A percentile compares a stretch with the other conserved stretches of the same genome.
These are phyloP conservation scores for Hippophae gyantsensis DNA, from an alignment of 306 rosid genomes.

Conservation along the genomic window DNA sequence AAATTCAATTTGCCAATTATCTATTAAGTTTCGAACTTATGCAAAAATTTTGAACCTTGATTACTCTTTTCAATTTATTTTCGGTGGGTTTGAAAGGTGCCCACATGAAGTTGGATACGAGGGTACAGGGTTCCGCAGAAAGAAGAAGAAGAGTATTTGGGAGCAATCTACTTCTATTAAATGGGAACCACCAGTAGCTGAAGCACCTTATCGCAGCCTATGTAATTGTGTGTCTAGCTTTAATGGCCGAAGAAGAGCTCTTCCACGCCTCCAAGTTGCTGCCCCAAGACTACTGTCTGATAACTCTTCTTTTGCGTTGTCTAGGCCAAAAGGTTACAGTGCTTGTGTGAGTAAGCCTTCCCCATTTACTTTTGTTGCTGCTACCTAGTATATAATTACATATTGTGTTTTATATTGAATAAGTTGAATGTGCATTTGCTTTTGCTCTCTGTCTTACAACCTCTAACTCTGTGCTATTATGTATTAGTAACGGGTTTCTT, in stretches of 20 bases:
- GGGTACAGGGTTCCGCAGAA: constrained; percentile 34
- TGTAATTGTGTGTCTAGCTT: constrained; percentile 45
- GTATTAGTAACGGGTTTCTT: no score
- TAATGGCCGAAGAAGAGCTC: constrained; percentile 28
- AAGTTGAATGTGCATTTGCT: not conserved
- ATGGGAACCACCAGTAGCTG: constrained; percentile 25
- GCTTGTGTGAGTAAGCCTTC: constrained; percentile 36
- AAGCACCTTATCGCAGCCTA: constrained; percentile 18
- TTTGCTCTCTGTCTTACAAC: no score
- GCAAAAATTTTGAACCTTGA: not conserved
- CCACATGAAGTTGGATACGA: constrained; percentile 26
- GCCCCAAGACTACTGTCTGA: constrained; percentile 41
- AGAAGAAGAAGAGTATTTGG: constrained; percentile 27
- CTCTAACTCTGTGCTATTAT: no score
- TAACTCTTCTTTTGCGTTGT: constrained; percentile 39
- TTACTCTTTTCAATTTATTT: not conserved
- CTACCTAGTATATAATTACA: no score
- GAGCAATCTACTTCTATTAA: constrained; percentile 29
- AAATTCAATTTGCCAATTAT: not conserved
- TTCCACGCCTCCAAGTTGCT: constrained; percentile 21
- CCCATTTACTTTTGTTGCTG: constrained; percentile 4
- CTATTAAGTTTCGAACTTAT: not conserved
- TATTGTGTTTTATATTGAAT: not conserved
- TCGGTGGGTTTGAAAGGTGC: constrained; percentile 22
- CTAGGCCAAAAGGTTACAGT: constrained; percentile 23